Evolutionary conservation across 1,284 basidiomycete genomes (phyloP), one percentile per base, ranked within the genome.

Genomic region (Binderoboletus segoi): DNA sequence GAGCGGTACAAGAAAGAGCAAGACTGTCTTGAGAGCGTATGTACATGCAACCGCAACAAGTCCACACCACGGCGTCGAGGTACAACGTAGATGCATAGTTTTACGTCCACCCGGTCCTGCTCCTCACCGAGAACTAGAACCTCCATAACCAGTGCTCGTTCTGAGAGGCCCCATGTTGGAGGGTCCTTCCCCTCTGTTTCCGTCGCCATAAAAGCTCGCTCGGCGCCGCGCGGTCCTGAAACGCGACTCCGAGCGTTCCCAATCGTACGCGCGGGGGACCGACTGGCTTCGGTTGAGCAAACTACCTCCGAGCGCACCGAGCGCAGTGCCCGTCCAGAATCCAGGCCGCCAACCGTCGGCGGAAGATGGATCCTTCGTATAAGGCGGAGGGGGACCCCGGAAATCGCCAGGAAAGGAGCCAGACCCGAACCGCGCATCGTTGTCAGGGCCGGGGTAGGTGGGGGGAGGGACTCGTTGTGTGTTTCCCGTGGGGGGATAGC

Each of bases 321-420:
- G 66, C 1, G 82, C 81, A 13, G 88, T 81, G 16, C 93, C 93
- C 0, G 86, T 87, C 89, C 87, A 93, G 69, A 94, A 94, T 2
- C 91, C 92, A 4, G 89, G 88, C 48, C 77, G 70, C 77, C 84
- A 84, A 28, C 65, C 71, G 12, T 67, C 68, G 3, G 32, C 11
- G 8, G 69, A 32, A 8, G 69, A 56, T 1, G 72, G 61, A 45
- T 70, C 58, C 66, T 85, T 84, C 10, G 82, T 77, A 68, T 95
- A 96, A 0, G 93, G 93, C 10, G 94, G 93, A 0, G 94, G 93
- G 1, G 91, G 82, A 16, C 53, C 61, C 5, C 75, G 74, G 60
- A 75, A 73, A 40, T 79, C 77, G 2, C 84, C 78, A 2, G 84
- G 82, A 60, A 86, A 85, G 71, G 80, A 82, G 16, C 81, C 76